A percentile compares a stretch with the other conserved stretches of the same genome.
These are phyloP conservation scores for Knufia petricola DNA, from an alignment of 2,329 filamentous ascomycete species.

Conservation along the genomic window DNA sequence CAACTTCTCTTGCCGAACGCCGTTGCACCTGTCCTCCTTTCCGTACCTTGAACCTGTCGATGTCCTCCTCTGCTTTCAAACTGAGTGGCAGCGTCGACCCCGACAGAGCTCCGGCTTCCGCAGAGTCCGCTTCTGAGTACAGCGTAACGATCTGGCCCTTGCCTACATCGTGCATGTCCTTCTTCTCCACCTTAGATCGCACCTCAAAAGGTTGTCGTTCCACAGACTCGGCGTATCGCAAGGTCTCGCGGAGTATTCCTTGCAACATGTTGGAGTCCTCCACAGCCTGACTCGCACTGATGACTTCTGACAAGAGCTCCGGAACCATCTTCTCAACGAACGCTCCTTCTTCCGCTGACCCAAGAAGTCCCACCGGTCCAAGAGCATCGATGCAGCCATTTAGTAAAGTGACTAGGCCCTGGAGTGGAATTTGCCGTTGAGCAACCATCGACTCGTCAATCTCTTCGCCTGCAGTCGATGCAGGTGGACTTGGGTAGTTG, in stretches of 20 bases:
- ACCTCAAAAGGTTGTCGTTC: conserved; percentile 15
- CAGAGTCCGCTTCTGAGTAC: conserved; percentile 17
- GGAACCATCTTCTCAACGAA: conserved; percentile 32
- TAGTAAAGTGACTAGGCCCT: conserved; percentile 33
- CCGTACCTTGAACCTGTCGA: conserved; percentile 38
- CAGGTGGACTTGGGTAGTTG: conserved; percentile 30
- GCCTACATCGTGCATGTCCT: conserved; percentile 9
- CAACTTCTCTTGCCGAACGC: conserved; percentile 63
- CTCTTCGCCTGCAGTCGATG: conserved; percentile 25
- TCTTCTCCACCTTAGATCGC: background rate
- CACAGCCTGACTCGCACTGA: conserved; percentile 37
- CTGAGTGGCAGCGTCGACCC: conserved; percentile 42
- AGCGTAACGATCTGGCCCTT: conserved; percentile 18
- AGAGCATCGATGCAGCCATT: conserved; percentile 39
- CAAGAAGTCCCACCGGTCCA: conserved; percentile 35
- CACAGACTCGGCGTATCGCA: conserved; percentile 31
- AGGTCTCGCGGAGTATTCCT: conserved; percentile 38
- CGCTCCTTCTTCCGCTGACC: conserved; percentile 30
- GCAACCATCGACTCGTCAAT: conserved; percentile 9
- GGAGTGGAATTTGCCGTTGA: conserved; percentile 29
- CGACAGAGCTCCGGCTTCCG: conserved; percentile 10
- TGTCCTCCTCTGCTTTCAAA: conserved; percentile 47
- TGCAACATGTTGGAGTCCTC: conserved; percentile 40
- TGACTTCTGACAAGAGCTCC: conserved; percentile 40
- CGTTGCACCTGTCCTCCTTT: conserved; percentile 59